These are phyloP conservation scores for Corrigiola litoralis DNA, from an alignment of 179 eudicot genomes.

Conservation along the genomic window DNA sequence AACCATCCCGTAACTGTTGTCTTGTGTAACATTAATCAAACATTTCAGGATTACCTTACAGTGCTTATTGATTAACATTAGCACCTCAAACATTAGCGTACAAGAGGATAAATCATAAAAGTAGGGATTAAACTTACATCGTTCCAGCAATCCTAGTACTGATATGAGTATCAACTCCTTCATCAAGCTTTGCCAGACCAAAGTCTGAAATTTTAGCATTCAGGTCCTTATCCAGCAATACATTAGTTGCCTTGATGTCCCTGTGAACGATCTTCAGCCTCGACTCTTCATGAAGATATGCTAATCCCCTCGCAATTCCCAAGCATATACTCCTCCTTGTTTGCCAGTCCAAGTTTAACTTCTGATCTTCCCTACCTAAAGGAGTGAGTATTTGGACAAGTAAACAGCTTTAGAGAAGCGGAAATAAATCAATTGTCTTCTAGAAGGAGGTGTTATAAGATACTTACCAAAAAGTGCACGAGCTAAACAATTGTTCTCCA, in stretches of 20 bases:
- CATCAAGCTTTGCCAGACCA: conserved; percentile 80
- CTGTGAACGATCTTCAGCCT: conserved; percentile 77
- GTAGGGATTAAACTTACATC: conserved; percentile 36
- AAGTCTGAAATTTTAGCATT: conserved; percentile 78
- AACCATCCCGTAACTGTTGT: too few species aligned
- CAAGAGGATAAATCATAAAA: too few species aligned
- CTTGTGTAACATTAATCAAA: too few species aligned
- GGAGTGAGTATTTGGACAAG: not conserved
- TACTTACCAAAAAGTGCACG: conserved; percentile 66
- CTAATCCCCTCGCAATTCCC: conserved; percentile 70
- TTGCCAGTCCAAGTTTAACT: conserved; percentile 54
- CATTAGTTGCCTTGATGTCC: conserved; percentile 80
- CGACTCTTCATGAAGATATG: conserved; percentile 84
- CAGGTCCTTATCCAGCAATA: conserved; percentile 67
- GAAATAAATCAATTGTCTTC: not conserved
- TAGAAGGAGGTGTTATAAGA: not conserved
- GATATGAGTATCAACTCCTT: conserved; percentile 72
- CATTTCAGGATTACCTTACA: too few species aligned
- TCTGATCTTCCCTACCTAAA: conserved; percentile 42
- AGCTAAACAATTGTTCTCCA: conserved; percentile 73
- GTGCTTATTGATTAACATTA: too few species aligned
- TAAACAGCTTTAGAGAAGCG: not conserved
- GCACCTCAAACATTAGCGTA: too few species aligned
- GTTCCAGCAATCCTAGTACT: conserved; percentile 88
- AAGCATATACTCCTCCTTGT: conserved; percentile 65